Conservation (phyloP, 2,329 filamentous ascomycete species). For the Stylonectria norvegica region DNA sequence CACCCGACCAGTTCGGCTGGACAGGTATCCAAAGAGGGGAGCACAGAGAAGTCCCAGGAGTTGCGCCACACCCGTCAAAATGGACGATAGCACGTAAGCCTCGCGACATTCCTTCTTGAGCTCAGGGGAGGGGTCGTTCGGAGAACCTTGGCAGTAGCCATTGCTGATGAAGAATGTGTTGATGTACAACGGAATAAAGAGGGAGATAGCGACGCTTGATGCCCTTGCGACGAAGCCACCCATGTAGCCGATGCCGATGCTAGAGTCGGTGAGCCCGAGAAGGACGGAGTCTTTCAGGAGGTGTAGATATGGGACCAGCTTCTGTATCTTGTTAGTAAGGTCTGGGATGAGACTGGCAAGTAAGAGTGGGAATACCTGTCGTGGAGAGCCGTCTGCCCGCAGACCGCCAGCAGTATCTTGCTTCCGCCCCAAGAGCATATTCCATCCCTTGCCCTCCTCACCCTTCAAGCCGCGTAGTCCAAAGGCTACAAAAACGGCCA, state of each 20-base stretch:
- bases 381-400: conserved; percentile 17
- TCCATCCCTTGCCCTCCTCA: conserved; percentile 75
- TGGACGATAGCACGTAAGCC: conserved; percentile 84
- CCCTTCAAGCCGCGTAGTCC: conserved; percentile 68
- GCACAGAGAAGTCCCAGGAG: conserved; percentile 80
- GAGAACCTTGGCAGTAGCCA: conserved; percentile 70
- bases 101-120: conserved; percentile 81
- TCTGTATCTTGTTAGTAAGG: conserved; percentile 19
- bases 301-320: conserved; percentile 54
- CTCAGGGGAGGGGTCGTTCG: conserved; percentile 63
- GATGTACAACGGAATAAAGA: conserved; percentile 90
- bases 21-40: conserved; percentile 81
- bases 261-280: conserved; percentile 70
- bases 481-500: conserved; percentile 73
- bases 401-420: conserved; percentile 20
- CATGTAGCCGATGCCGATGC: conserved; percentile 83
- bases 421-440: conserved; percentile 48
- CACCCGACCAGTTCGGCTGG: conserved; percentile 61
- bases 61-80: conserved; percentile 85
- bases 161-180: conserved; percentile 85
- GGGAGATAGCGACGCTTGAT: conserved; percentile 89
- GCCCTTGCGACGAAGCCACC: conserved; percentile 93
- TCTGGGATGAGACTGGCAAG: not conserved
- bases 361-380: conserved; percentile 21
- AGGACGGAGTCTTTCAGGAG: conserved; percentile 61